Evolutionary conservation across 202 grass and related monocot species (phyloP).

Genomic region (Hordeum pubiflorum): DNA sequence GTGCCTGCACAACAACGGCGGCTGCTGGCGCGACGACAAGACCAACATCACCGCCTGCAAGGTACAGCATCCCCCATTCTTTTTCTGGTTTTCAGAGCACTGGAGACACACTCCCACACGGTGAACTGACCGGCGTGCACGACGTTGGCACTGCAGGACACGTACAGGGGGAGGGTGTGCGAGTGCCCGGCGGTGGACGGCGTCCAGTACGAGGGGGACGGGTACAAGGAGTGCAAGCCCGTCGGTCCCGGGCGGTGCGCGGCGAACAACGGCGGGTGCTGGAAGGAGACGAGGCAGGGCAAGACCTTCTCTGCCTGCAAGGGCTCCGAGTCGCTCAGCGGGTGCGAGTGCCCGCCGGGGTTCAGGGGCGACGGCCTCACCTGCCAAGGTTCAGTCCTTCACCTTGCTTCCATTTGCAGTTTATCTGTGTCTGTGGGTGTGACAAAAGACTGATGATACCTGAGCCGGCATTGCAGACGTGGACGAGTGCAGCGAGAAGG

Average conservation of each 20-base stretch:
- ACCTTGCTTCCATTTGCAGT: no score
- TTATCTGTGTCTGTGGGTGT: no score
- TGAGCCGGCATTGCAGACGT: conserved; percentile 36
- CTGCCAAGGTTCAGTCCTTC: conserved; percentile 32
- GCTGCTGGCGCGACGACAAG: conserved; percentile 59
- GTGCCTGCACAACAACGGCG: conserved; percentile 59
- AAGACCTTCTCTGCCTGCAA: conserved; percentile 73
- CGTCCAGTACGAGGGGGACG: conserved; percentile 70
- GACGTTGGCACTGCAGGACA: conserved; percentile 53
- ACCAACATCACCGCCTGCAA: conserved; percentile 74
- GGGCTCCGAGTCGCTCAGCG: conserved; percentile 35
- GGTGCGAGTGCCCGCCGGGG: conserved; percentile 67
- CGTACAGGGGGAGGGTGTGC: conserved; percentile 78
- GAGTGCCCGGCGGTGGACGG: conserved; percentile 62
- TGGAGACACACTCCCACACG: no score
- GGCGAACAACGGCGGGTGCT: conserved; percentile 72
- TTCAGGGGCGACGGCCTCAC: conserved; percentile 67
- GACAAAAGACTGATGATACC: no score
- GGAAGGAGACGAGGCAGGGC: conserved; percentile 49
- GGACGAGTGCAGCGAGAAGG: conserved; percentile 71
- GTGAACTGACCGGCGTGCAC: no score
- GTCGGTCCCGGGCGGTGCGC: conserved; percentile 76
- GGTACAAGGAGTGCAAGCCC: conserved; percentile 76
- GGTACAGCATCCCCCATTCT: background rate
- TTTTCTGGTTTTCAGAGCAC: no score